Evolutionary conservation across 78 protist genomes (phyloP), one percentile per base, ranked within the genome.

Genomic region (slime mould (Dictyostelium discoideum)): DNA sequence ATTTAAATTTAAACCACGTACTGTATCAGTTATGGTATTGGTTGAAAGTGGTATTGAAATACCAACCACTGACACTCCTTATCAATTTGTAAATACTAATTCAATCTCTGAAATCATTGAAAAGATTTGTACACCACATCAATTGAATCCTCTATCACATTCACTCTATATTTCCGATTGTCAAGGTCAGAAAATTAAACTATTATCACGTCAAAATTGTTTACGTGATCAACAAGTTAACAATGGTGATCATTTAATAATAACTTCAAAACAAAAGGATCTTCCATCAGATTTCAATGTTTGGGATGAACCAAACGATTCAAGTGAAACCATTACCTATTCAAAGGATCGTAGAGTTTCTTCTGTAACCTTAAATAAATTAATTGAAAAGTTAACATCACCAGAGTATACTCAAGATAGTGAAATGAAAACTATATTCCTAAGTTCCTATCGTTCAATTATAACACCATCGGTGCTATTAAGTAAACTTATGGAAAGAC

Each of bases 281-380:
- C 69, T 84, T 37, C 87, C 87, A 63, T 60, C 87, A 1, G 87
- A 84, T 63, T 84, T 63, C 77, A 84, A 84, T 63, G 77, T 84
- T 37, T 84, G 87, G 87, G 87, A 84, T 63, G 87, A 84, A 63
- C 87, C 87, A 37, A 67, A 22, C 6, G 87, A 84, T 39, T 84
- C 87, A 22, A 37, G 44, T 24, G 87, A 84, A 20, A 84, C 29
- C 1, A 84, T 84, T 2, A 84, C 78, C 13, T 42, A 20, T 29
- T 24, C 86, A 81, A 60, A 84, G 5, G 40, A 26, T 20, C 26
- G 26, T 18, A 32, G 67, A 8, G 42, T 84, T 3, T 14, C 87
- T 8, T 84, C 87, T 2, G 63, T 84, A 2, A 42, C 87, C 4
- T 60, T 84, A 11, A 84, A 84, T 39, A 84, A 84, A 39, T 7